These are phyloP conservation scores for Ustilago nuda DNA, from an alignment of 1,284 basidiomycete genomes.

Conservation along the genomic window DNA sequence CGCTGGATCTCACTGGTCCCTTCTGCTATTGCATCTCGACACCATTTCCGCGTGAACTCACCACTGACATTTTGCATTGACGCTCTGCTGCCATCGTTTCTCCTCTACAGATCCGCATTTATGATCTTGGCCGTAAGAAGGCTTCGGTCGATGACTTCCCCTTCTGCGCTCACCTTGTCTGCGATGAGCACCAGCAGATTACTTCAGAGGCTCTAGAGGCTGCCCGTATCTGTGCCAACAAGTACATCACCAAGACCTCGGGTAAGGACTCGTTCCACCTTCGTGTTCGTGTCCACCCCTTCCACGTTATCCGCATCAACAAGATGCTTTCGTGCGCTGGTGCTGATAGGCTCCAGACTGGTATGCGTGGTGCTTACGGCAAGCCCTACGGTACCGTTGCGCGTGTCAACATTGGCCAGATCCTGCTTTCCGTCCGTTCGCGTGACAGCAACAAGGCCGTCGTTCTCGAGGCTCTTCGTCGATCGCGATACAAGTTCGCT, in stretches of 20 bases:
- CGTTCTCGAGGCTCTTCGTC: slow-evolving; percentile 88
- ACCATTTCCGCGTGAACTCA: background rate
- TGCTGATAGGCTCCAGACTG: slow-evolving; percentile 94
- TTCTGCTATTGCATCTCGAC: background rate
- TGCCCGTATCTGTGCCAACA: slow-evolving; percentile 99
- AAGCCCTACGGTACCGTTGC: slow-evolving; percentile 97
- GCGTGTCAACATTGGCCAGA: slow-evolving; percentile 95
- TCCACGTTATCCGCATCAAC: slow-evolving; percentile 99
- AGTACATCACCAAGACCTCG: slow-evolving; percentile 97
- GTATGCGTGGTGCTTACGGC: slow-evolving; percentile 99
- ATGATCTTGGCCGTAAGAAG: slow-evolving; percentile 91
- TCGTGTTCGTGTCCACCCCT: slow-evolving; percentile 96
- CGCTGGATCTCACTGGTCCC: slow-evolving; percentile 16
- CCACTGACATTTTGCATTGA: slow-evolving; percentile 12
- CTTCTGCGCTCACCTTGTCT: slow-evolving; percentile 84
- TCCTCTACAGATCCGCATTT: slow-evolving; percentile 66
- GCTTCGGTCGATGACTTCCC: slow-evolving; percentile 94
- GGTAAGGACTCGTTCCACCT: slow-evolving; percentile 99
- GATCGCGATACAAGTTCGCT: slow-evolving; percentile 97
- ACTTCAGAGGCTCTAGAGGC: slow-evolving; percentile 97
- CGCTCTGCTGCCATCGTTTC: too few species aligned
- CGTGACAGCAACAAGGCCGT: slow-evolving; percentile 88
- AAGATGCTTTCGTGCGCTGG: slow-evolving; percentile 99
- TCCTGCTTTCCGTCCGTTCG: slow-evolving; percentile 93
- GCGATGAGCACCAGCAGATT: slow-evolving; percentile 98